Evolutionary conservation across 805 yeast genomes (phyloP).

Genomic region (Suhomyces sp.): DNA sequence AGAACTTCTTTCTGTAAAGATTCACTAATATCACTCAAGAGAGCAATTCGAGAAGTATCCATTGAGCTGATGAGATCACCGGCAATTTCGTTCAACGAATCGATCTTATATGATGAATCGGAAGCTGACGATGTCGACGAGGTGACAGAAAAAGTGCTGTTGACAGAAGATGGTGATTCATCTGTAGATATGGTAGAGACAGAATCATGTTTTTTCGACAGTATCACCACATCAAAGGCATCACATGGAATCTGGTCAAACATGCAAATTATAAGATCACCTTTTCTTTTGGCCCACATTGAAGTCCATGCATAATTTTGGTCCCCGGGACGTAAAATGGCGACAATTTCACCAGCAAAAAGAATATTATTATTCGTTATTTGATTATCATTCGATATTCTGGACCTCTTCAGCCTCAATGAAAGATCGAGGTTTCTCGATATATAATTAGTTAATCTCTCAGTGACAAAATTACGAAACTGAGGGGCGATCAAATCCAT

Average conservation of each 20-base stretch:
- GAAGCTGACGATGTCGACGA: neutral
- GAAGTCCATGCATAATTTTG: conserved; percentile 77
- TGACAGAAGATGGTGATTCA: conserved; percentile 5
- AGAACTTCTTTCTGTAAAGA: conserved; percentile 26
- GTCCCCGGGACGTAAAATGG: conserved; percentile 66
- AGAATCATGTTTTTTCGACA: conserved; percentile 9
- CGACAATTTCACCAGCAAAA: conserved; percentile 83
- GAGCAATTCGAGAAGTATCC: conserved; percentile 14
- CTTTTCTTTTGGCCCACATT: conserved; percentile 82
- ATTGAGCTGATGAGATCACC: conserved; percentile 30
- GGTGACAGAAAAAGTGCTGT: conserved; percentile 1
- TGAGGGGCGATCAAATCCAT: conserved; percentile 79
- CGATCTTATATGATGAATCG: conserved; percentile 17
- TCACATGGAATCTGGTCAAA: conserved; percentile 76
- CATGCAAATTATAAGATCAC: conserved; percentile 72
- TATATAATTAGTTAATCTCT: conserved; percentile 43
- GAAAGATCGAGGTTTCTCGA: conserved; percentile 15
- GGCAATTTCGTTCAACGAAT: conserved; percentile 31
- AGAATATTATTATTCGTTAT: conserved; percentile 45
- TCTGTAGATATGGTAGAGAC: no score
- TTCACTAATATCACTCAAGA: conserved; percentile 24
- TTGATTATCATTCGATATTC: conserved; percentile 8
- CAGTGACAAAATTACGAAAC: conserved; percentile 66
- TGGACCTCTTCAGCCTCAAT: conserved; percentile 15
- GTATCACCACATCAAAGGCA: conserved; percentile 25